Conservation (phyloP, 2,329 filamentous ascomycete genomes). For the Xylariaceae sp. region DNA sequence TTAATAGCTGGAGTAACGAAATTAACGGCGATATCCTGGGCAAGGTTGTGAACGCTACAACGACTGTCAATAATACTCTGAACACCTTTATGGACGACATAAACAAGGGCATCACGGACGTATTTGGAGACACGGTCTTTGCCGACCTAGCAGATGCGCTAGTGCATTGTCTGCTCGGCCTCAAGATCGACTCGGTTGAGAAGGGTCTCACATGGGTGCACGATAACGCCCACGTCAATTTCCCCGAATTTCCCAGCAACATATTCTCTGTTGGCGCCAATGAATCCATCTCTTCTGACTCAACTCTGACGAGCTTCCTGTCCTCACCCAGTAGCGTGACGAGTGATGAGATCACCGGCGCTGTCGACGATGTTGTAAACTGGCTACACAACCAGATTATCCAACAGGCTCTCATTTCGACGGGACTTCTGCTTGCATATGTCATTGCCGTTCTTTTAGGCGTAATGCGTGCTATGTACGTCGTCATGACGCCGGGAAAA, state of each 20-base stretch:
- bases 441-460: conserved; percentile 73
- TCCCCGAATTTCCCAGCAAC: conserved; percentile 74
- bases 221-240: conserved; percentile 76
- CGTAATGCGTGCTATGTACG: conserved; percentile 53
- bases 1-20: conserved; percentile 65
- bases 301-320: conserved; percentile 66
- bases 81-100: conserved; percentile 78
- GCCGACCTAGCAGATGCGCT: conserved; percentile 74
- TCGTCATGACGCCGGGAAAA: conserved; percentile 15
- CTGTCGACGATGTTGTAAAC: conserved; percentile 65
- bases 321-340: conserved; percentile 69
- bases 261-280: conserved; percentile 79
- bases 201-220: conserved; percentile 91
- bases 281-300: conserved; percentile 54
- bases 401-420: conserved; percentile 76
- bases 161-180: conserved; percentile 78
- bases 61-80: conserved; percentile 79
- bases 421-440: conserved; percentile 71
- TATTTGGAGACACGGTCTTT: conserved; percentile 79
- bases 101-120: conserved; percentile 65
- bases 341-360: conserved; percentile 75
- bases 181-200: conserved; percentile 82
- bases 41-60: conserved; percentile 81
- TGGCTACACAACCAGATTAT: conserved; percentile 65
- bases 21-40: conserved; percentile 83